Evolutionary conservation across 2,329 filamentous ascomycete genomes (phyloP), one percentile per base, ranked within the genome.

Genomic region (Corinectria fuckeliana): DNA sequence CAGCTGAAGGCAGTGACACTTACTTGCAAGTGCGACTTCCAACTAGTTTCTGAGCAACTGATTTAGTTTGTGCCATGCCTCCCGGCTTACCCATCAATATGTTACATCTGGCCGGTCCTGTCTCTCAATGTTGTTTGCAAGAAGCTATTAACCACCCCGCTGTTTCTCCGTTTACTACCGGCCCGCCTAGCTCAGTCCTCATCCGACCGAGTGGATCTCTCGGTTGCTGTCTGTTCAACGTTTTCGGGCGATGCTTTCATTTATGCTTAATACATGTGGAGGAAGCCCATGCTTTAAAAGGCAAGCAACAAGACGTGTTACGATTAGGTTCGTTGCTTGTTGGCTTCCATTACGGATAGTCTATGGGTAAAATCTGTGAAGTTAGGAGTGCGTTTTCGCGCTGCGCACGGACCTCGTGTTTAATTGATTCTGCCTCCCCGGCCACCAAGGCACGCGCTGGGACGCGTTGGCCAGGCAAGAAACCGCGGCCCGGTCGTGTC

Each of bases 381-480:
- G n/a, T n/a, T n/a, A n/a, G n/a, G n/a, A n/a, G n/a, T n/a, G n/a
- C n/a, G 42, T 54, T 54, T 42, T 21, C 47, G 51, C 20, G 41
- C 3, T 14, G 38, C 16, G 65, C 67, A 70, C 66, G 56, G 66
- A 51, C 66, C 64, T 14, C 18, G 36, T 32, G 25, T 66, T 70
- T 70, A 70, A 70, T 70, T 70, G 68, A 69, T 66, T 61, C 55
- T 39, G 57, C 50, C 50, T n/a, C 21, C n/a, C 59, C 30, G 56
- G 60, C 63, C 54, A 51, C 48, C 55, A 47, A 51, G 48, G 58
- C 67, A 56, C 66, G 67, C 55, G 45, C 58, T 52, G 48, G 44
- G 57, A 59, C 66, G 67, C 67, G 67, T 69, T 69, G 59, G 53
- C 65, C 47, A 39, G 64, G 57, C 62, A 63, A 67, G 36, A 45